Evolutionary conservation across 1,284 basidiomycete genomes (phyloP), one percentile per base, ranked within the genome.

Genomic region (Tilletiaria anomala): DNA sequence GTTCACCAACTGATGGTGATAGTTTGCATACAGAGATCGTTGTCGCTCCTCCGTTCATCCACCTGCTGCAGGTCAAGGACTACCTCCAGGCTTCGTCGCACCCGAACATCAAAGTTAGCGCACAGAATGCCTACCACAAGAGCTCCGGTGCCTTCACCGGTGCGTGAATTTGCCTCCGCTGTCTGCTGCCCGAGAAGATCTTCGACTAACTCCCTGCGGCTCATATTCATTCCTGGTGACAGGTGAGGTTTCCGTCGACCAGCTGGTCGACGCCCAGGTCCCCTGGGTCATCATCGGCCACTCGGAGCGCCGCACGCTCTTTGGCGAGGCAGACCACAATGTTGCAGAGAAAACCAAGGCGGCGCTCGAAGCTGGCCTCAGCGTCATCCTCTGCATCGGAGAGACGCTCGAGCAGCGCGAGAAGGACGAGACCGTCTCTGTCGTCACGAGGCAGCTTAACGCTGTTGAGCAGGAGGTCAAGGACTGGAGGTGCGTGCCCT

Each of bases 201-300:
- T n/a, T n/a, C n/a, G n/a, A n/a, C n/a, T n/a, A n/a, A n/a, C n/a
- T n/a, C n/a, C n/a, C n/a, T n/a, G n/a, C n/a, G n/a, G n/a, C n/a
- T n/a, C n/a, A n/a, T n/a, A n/a, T n/a, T n/a, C n/a, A n/a, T n/a
- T n/a, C n/a, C n/a, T n/a, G n/a, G n/a, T n/a, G n/a, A n/a, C n/a
- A n/a, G 36, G 38, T 19, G 38, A 39, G 32, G 32, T 41, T 29
- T 36, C 47, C 31, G 57, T 62, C 37, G 42, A 42, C 20, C 86
- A 93, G 72, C 77, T 96, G 60, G 76, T 74, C 45, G 87, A 96
- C 65, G 82, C 83, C 15, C 74, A 73, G 3, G 78, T 96, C 54
- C 83, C 83, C 45, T 96, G 84, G 70, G 88, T 94, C 55, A 83
- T 99, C 68, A 77, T 96, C 46, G 91, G 89, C 76, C 91, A 99